Conservation (phyloP, 2,329 filamentous ascomycete species). For the Beauveria medogensis region DNA sequence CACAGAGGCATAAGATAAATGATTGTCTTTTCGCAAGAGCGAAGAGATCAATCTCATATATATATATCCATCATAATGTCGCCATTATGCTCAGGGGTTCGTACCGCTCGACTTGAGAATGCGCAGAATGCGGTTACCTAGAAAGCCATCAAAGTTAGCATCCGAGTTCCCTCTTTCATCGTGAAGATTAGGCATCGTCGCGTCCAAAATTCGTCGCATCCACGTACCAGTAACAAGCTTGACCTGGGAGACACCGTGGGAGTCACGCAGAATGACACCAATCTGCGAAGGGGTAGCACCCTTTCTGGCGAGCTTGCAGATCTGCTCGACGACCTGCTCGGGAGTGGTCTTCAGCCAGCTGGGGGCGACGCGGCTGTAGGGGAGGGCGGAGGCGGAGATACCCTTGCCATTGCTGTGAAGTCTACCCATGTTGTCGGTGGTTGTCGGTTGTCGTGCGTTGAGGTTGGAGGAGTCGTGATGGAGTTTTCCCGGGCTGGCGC, state of each 20-base stretch:
- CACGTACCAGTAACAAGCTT: slow-evolving; percentile 88
- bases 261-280: slow-evolving; percentile 96
- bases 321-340: slow-evolving; percentile 97
- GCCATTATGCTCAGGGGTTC: slow-evolving; percentile 34
- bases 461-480: slow-evolving; percentile 22
- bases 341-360: slow-evolving; percentile 98
- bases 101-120: slow-evolving; percentile 98
- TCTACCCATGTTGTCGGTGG: slow-evolving; percentile 72
- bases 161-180: slow-evolving; percentile 6
- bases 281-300: slow-evolving; percentile 98
- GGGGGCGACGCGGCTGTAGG: slow-evolving; percentile 89
- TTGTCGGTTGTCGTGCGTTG: slow-evolving; percentile 32
- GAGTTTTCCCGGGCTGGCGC: slow-evolving; percentile 15
- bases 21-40: slow-evolving; percentile 15
- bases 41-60: slow-evolving; percentile 14
- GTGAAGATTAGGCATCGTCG: neutral
- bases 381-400: slow-evolving; percentile 90
- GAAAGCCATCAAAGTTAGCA: slow-evolving; percentile 29
- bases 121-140: slow-evolving; percentile 99
- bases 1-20: slow-evolving; percentile 62
- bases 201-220: neutral
- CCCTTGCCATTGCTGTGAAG: slow-evolving; percentile 99
- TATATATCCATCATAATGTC: slow-evolving; percentile 20
- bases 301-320: slow-evolving; percentile 98
- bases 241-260: slow-evolving; percentile 96